Evolutionary conservation across 2,329 filamentous ascomycete genomes (phyloP).

Genomic region (Dichotomopilus funicola): DNA sequence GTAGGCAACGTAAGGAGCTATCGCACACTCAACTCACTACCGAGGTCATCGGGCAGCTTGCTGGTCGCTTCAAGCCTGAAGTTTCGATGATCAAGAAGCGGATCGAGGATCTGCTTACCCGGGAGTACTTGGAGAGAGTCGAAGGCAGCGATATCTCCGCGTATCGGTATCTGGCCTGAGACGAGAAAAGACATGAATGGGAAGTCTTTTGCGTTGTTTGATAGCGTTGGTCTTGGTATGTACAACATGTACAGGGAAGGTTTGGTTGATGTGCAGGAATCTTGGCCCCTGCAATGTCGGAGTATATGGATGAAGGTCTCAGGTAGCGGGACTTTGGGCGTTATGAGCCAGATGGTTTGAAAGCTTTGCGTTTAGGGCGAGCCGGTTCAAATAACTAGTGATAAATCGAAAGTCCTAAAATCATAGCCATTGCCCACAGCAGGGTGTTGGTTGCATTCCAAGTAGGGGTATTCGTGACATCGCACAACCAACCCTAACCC

Average conservation of each 20-base stretch:
- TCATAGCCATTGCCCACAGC: no score
- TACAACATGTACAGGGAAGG: neutral
- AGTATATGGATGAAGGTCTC: no score
- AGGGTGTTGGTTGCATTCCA: no score
- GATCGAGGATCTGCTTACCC: slow-evolving; percentile 69
- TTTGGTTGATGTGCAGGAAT: no score
- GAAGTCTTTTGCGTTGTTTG: neutral
- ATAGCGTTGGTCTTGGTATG: neutral
- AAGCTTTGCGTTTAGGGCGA: no score
- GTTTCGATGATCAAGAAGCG: slow-evolving; percentile 71
- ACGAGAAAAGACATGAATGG: neutral
- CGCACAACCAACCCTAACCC: no score
- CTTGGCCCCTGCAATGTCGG: no score
- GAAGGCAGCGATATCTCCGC: slow-evolving; percentile 55
- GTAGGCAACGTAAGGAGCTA: slow-evolving; percentile 66
- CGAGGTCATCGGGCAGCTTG: slow-evolving; percentile 66
- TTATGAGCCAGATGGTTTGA: no score
- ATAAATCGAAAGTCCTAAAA: no score
- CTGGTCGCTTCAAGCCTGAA: slow-evolving; percentile 66
- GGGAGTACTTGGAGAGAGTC: slow-evolving; percentile 71
- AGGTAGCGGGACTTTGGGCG: no score
- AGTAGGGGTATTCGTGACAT: no score
- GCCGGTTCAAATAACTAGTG: no score
- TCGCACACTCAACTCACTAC: slow-evolving; percentile 62
- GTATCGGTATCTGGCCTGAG: slow-evolving; percentile 66